These are phyloP conservation scores for Akanthomyces uredinophilus DNA, from an alignment of 2,329 filamentous ascomycete species.

Conservation along the genomic window DNA sequence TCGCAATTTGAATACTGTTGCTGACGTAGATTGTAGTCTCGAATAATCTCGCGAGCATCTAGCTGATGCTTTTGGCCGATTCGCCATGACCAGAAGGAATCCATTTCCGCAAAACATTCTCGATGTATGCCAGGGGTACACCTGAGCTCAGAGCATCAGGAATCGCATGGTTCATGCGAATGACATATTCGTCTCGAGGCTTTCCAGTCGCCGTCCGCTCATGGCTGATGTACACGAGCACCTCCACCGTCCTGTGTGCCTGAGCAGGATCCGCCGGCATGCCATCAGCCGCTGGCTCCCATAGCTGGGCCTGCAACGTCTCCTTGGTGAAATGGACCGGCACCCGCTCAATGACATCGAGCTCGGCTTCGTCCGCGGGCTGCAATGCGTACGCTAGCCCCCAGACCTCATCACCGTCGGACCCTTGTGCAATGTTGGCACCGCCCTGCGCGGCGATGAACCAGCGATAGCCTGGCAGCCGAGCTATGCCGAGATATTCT, in stretches of 20 bases:
- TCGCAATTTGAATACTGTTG: not conserved
- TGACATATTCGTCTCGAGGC: constrained; percentile 2
- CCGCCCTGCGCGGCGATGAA: constrained; percentile 5
- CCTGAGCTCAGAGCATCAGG: constrained; percentile 1
- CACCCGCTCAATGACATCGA: constrained; percentile 1
- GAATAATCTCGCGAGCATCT: not conserved
- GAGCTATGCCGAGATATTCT: not conserved
- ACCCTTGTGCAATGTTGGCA: not conserved
- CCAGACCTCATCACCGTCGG: constrained; percentile 3
- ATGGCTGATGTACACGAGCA: constrained; percentile 1
- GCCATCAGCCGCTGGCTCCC: not conserved
- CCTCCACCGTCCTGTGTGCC: not conserved
- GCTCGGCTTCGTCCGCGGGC: constrained; percentile 2
- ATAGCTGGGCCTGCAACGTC: not conserved
- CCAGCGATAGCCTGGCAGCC: constrained; percentile 4
- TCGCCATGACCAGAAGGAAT: not conserved
- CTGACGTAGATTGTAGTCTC: not conserved
- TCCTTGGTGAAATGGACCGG: not conserved
- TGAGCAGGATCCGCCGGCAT: not conserved
- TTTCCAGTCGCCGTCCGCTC: not conserved
- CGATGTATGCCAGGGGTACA: not conserved
- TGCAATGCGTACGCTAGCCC: constrained; percentile 1
- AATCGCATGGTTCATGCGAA: constrained; percentile 6
- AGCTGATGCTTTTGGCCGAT: not conserved
- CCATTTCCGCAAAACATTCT: constrained; percentile 5